These are phyloP conservation scores for Fistulinella prunicolor DNA, from an alignment of 768 basidiomycete genomes.

Conservation along the genomic window DNA sequence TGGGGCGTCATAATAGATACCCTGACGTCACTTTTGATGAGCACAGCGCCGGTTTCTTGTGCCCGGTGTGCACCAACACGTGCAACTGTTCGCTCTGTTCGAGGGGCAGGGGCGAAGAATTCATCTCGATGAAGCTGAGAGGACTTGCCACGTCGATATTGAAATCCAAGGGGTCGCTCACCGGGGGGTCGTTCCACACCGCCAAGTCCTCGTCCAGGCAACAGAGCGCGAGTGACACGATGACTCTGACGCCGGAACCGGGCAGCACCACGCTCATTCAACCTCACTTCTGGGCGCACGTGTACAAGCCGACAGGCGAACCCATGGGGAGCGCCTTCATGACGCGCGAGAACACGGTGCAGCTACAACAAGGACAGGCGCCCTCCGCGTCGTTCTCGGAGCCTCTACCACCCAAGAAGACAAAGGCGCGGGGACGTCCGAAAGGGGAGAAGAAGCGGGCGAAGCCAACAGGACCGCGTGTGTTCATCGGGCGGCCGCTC, in stretches of 20 bases:
- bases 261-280: neutral
- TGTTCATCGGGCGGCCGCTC: constrained; percentile 27
- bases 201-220: neutral
- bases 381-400: too few relatives aligned
- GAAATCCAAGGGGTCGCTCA: constrained; percentile 23
- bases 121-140: constrained; percentile 33
- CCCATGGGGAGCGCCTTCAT: constrained; percentile 28
- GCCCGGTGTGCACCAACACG: constrained; percentile 43
- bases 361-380: neutral
- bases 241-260: constrained; percentile 4
- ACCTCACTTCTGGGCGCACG: constrained; percentile 34
- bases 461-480: constrained; percentile 7
- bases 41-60: constrained; percentile 32
- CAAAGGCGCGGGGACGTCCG: neutral
- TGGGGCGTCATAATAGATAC: constrained; percentile 29
- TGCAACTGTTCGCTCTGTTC: constrained; percentile 53
- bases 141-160: constrained; percentile 21
- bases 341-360: constrained; percentile 7
- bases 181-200: too few relatives aligned
- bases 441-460: constrained; percentile 3
- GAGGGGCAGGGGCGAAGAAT: constrained; percentile 44
- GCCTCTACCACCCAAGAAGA: neutral
- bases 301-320: constrained; percentile 31
- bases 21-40: constrained; percentile 37
- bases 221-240: neutral